phyloP scores from a whole-genome alignment of 768 basidiomycete genomes.

The Sporobolomyces phaffii region DNA sequence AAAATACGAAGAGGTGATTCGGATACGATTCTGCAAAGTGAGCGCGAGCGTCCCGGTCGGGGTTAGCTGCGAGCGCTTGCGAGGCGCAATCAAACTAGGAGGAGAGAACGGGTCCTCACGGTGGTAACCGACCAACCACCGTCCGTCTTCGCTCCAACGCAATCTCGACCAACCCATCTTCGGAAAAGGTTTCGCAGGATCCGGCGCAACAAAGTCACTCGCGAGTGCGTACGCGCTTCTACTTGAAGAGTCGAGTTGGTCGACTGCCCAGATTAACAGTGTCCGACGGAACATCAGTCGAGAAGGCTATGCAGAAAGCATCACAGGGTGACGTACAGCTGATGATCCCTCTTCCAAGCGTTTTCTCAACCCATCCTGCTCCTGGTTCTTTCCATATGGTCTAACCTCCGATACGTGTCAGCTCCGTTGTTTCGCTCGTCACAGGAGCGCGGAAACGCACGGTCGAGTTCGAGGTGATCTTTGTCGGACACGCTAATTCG shows the following conservation, averaged over 20 bases:
- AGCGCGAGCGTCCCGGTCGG: too few relatives aligned
- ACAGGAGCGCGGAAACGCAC: neutral
- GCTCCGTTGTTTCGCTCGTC: too few relatives aligned
- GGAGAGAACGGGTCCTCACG: slow-evolving; percentile 5
- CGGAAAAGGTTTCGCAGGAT: slow-evolving; percentile 6
- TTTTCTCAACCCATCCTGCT: slow-evolving; percentile 25
- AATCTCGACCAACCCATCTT: slow-evolving; percentile 25
- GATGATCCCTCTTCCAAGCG: slow-evolving; percentile 29
- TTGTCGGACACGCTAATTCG: slow-evolving; percentile 4
- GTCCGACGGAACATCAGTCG: neutral
- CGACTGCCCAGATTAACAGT: neutral
- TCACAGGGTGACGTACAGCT: slow-evolving; percentile 6
- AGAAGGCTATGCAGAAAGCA: neutral
- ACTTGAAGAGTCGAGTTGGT: slow-evolving; percentile 4
- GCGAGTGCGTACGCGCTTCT: neutral
- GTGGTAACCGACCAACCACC: slow-evolving; percentile 15
- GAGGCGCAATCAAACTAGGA: neutral
- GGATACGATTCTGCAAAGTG: slow-evolving; percentile 7
- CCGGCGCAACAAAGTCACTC: neutral
- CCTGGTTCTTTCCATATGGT: slow-evolving; percentile 29
- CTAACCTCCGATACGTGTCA: too few relatives aligned
- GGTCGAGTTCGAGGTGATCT: neutral
- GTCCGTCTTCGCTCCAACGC: neutral
- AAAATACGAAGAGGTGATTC: slow-evolving; percentile 6
- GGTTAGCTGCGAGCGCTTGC: neutral